These are phyloP conservation scores for Cyclotella baltica DNA, from an alignment of 108 stramenopile genomes.

Conservation along the genomic window DNA sequence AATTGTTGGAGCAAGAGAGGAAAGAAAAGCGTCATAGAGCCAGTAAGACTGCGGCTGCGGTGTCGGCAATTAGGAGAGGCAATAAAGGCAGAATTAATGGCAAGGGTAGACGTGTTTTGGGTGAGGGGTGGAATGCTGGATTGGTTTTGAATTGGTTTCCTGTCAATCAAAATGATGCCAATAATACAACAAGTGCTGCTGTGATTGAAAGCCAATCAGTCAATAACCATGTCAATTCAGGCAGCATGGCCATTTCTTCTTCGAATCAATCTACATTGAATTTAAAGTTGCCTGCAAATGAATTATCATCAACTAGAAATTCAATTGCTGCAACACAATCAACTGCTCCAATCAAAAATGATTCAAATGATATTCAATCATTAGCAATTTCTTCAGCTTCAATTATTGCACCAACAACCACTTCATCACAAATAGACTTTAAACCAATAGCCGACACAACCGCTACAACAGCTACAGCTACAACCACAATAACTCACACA, in stretches of 20 bases:
- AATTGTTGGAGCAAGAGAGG: conserved; percentile 53
- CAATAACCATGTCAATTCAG: background rate
- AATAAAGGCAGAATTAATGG: conserved; percentile 33
- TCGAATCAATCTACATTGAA: no score
- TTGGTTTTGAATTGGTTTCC: conserved; percentile 81
- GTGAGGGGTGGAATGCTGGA: conserved; percentile 80
- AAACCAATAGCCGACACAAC: background rate
- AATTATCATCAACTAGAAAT: no score
- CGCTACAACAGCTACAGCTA: conserved; percentile 5
- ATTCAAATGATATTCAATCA: no score
- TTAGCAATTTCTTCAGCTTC: no score
- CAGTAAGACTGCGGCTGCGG: background rate
- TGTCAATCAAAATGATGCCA: background rate
- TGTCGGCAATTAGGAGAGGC: conserved; percentile 55
- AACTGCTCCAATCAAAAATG: background rate
- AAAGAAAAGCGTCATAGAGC: conserved; percentile 37
- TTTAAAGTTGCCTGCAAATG: no score
- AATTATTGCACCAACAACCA: background rate
- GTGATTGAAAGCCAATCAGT: background rate
- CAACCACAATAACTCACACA: conserved; percentile 10
- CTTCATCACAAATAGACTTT: background rate
- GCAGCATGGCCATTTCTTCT: no score
- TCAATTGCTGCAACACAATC: background rate
- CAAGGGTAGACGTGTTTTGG: conserved; percentile 40
- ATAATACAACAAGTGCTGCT: background rate